Evolutionary conservation across 352 stramenopile genomes (phyloP).

Genomic region (Pythium aphanidermatum): DNA sequence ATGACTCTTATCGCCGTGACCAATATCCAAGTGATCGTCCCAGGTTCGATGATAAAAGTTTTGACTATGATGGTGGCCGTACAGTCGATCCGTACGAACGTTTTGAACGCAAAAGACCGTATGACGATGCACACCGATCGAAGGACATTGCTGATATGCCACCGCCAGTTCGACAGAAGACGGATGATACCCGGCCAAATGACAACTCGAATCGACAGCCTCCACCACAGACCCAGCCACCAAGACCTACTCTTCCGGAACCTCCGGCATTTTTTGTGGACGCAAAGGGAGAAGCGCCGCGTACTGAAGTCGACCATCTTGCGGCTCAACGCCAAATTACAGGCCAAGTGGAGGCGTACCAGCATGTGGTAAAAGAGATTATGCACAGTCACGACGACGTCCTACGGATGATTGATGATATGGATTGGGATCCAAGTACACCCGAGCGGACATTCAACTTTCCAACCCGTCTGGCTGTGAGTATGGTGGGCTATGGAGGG

Average conservation of each 20-base stretch:
- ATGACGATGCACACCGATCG: no score
- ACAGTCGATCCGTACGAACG: no score
- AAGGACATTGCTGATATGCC: no score
- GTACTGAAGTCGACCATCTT: conserved; percentile 13
- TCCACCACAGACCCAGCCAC: conserved; percentile 2
- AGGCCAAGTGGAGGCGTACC: conserved; percentile 45
- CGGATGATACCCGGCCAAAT: no score
- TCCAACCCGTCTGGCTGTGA: conserved; percentile 20
- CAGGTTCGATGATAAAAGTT: no score
- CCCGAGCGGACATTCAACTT: conserved; percentile 21
- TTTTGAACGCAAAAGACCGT: no score
- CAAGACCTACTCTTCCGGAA: no score
- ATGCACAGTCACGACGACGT: conserved; percentile 41
- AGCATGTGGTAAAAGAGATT: conserved; percentile 48
- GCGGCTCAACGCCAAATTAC: conserved; percentile 30
- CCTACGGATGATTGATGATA: conserved; percentile 21
- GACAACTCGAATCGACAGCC: no score
- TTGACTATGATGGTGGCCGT: no score
- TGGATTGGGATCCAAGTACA: conserved; percentile 32
- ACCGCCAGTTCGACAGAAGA: no score
- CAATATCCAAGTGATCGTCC: no score
- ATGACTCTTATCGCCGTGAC: no score
- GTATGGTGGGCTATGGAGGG: background rate
- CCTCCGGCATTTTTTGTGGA: conserved; percentile 43
- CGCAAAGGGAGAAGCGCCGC: conserved; percentile 31